These are phyloP conservation scores for Sapria himalayana DNA, from an alignment of 345 rosid genomes.

Conservation along the genomic window DNA sequence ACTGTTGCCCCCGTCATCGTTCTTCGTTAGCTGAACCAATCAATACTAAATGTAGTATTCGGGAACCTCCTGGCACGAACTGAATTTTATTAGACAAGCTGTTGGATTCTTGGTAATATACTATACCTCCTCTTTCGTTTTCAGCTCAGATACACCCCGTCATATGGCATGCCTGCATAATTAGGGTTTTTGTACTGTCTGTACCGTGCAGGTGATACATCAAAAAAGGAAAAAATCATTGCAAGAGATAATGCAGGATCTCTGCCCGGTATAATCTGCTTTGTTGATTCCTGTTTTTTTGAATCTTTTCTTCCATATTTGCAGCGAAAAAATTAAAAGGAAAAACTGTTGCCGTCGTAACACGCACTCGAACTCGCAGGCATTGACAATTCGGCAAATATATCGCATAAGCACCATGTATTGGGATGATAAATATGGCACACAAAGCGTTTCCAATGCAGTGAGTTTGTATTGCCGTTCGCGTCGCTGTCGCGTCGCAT, in stretches of 20 bases:
- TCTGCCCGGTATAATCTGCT: constrained; percentile 56
- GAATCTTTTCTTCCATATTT: not conserved
- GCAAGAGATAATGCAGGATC: constrained; percentile 74
- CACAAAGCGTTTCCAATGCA: constrained; percentile 89
- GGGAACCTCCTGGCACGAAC: constrained; percentile 98
- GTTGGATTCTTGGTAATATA: constrained; percentile 79
- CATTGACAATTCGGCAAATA: constrained; percentile 79
- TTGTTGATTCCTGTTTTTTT: constrained; percentile 2
- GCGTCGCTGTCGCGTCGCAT: not conserved
- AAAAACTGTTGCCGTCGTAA: no score
- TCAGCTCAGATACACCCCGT: no score
- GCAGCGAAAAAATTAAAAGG: not conserved
- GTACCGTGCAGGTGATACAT: constrained; percentile 88
- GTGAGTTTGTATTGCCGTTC: constrained; percentile 18
- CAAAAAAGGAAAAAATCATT: constrained; percentile 87
- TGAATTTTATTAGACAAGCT: constrained; percentile 91
- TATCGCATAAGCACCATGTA: constrained; percentile 97
- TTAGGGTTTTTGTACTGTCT: no score
- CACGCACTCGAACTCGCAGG: no score
- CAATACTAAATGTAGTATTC: constrained; percentile 34
- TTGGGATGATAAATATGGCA: constrained; percentile 96
- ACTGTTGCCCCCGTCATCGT: no score
- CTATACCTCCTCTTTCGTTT: constrained; percentile 7
- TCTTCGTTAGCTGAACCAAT: no score
- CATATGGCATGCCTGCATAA: no score